Conservation (phyloP, 371 early-diverging fungal species). For the Mucor circinelloides region DNA sequence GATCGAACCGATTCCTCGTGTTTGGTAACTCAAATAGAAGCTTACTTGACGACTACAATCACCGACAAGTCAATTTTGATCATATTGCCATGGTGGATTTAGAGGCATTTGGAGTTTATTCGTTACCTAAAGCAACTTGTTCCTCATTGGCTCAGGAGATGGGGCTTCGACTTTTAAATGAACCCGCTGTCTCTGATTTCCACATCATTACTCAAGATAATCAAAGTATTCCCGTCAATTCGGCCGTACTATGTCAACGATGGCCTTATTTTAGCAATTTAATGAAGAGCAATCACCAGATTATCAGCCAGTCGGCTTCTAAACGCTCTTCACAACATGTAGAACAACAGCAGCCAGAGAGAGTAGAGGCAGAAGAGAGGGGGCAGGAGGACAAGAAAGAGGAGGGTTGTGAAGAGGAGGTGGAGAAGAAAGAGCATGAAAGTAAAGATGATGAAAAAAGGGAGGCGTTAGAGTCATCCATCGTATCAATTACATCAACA, state of each 20-base stretch:
- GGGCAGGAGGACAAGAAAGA: not conserved
- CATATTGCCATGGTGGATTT: conserved; percentile 69
- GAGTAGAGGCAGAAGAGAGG: not conserved
- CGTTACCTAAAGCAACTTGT: conserved; percentile 47
- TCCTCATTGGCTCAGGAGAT: conserved; percentile 55
- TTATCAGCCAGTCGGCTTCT: not conserved
- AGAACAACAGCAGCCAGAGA: not conserved
- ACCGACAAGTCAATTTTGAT: conserved; percentile 71
- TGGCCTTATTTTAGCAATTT: conserved; percentile 67
- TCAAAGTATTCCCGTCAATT: conserved; percentile 61
- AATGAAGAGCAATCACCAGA: conserved; percentile 31
- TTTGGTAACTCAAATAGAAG: conserved; percentile 75
- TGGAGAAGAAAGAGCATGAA: not conserved
- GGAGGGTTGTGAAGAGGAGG: not conserved
- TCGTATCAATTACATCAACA: not conserved
- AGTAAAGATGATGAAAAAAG: not conserved
- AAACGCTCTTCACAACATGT: not conserved
- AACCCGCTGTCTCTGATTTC: conserved; percentile 63
- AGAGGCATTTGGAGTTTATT: conserved; percentile 68
- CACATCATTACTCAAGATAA: conserved; percentile 63
- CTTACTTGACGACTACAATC: conserved; percentile 76
- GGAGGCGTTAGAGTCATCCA: not conserved
- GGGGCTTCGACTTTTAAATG: conserved; percentile 63
- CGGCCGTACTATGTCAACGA: conserved; percentile 64
- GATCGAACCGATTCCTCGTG: conserved; percentile 67